Conservation (phyloP, 768 basidiomycete species). For the Tricholoma flavovirens region DNA sequence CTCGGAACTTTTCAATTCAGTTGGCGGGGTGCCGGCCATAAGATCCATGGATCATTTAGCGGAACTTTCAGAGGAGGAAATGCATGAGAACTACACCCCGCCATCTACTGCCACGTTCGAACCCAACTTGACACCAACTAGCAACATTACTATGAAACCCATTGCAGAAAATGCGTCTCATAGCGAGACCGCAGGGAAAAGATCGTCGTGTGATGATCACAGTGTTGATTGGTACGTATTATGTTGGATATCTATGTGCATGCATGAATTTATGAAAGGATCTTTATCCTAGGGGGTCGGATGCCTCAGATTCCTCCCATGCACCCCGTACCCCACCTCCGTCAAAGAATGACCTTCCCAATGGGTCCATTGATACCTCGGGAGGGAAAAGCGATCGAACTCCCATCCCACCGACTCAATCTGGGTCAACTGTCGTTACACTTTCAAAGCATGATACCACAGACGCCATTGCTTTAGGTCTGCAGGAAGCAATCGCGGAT, state of each 20-base stretch:
- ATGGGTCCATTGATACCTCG: not conserved
- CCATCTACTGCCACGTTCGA: conserved; percentile 27
- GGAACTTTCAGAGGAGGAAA: conserved; percentile 32
- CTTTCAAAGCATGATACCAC: conserved; percentile 29
- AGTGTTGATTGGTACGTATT: not conserved
- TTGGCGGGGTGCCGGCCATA: conserved; percentile 44
- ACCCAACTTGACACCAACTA: conserved; percentile 21
- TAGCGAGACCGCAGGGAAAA: not conserved
- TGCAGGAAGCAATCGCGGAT: conserved; percentile 58
- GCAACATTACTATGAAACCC: conserved; percentile 18
- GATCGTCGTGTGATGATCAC: not conserved
- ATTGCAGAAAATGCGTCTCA: not conserved
- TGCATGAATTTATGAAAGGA: not conserved
- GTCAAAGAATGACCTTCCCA: not conserved
- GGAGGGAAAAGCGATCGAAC: conserved; percentile 13
- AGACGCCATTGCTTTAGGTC: conserved; percentile 41
- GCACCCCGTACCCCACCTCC: not conserved
- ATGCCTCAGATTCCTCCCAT: not conserved
- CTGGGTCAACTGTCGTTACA: conserved; percentile 25
- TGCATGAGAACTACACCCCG: conserved; percentile 23
- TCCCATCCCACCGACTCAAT: conserved; percentile 42
- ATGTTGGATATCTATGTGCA: not conserved
- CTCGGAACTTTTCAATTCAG: conserved; percentile 60
- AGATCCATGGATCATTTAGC: conserved; percentile 44
- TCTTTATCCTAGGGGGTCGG: not conserved